These are phyloP conservation scores for Penicillium thymicola DNA, from an alignment of 2,329 filamentous ascomycete species.

Conservation along the genomic window DNA sequence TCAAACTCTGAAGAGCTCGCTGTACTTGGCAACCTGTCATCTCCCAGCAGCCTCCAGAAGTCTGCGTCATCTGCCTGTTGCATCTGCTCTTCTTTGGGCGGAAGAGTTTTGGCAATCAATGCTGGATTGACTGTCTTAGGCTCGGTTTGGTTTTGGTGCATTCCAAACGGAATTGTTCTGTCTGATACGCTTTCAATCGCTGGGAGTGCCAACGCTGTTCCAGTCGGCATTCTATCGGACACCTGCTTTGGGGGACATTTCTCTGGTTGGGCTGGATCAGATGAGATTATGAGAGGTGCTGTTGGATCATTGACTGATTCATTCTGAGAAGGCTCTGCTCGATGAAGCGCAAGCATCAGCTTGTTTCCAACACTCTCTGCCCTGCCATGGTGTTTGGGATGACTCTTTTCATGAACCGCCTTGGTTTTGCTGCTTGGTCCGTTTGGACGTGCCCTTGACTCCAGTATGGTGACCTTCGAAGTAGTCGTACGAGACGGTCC, in stretches of 20 bases:
- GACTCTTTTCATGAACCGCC: background rate
- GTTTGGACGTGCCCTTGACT: background rate
- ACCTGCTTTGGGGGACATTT: background rate
- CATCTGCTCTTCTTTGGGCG: background rate
- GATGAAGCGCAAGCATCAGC: constrained; percentile 6
- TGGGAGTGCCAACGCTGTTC: too few relatives aligned
- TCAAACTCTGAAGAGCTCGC: background rate
- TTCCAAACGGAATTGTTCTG: background rate
- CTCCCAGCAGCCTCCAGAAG: background rate
- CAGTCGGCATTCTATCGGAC: background rate
- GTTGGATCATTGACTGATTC: background rate
- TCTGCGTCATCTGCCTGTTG: background rate
- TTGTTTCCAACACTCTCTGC: constrained; percentile 5
- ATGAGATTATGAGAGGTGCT: background rate
- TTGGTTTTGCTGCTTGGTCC: background rate
- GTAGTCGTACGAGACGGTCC: background rate
- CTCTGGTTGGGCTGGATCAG: background rate
- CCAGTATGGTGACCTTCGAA: constrained; percentile 2
- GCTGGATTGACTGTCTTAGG: background rate
- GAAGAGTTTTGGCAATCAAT: background rate
- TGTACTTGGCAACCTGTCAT: background rate
- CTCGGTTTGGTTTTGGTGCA: background rate
- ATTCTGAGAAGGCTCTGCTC: background rate
- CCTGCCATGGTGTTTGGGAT: background rate
- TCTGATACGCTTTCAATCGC: background rate